Base-by-base conservation (phyloP, 2,329 filamentous ascomycete species). In the Penicillium verrucosum region DNA sequence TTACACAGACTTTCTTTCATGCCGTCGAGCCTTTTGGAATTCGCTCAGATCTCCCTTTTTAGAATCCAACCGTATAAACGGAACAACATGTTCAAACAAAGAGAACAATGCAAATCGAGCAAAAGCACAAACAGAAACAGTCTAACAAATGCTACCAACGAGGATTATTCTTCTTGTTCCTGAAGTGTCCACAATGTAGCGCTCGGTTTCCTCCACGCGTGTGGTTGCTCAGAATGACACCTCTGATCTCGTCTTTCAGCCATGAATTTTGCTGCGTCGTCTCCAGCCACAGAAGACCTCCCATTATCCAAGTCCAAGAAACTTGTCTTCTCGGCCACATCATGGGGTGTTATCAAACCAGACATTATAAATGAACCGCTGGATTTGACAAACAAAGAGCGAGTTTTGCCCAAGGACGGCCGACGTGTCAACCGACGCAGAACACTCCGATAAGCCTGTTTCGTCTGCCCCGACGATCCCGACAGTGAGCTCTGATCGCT, bases 201-300 rank as follows among this genome's bases (percentile, higher is more conserved):
- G 51, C 71, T 73, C 5, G 73, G 73, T 40, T 68, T 64, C 38
- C 67, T 70, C 73, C 73, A 75, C 27, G 71, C 62, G 38, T 71
- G 66, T 25, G 73, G 73, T 53, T 73, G 70, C 51, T 74, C 72
- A 12, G 73, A 75, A 60, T 75, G 73, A 52, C 70, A 72, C 49
- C 73, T 65, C 18, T 70, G 64, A 64, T 75, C 71, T 6, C 68
- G 64, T 50, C 68, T 64, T 23, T 66, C 68, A 4, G 53, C 57
- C n/a, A 53, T 25, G 27, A 61, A 51, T n/a, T 36, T 53, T 9
- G 49, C 50, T n/a, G 59, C 58, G 42, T 59, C 52, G 7, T 37
- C n/a, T 27, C 38, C 29, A 34, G 55, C n/a, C 2, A 47, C 30
- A 8, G 18, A 38, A 0, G 41, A 32, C 14, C 29, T 41, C 3